Conservation (phyloP, 1,284 basidiomycete genomes). For the Thecaphora thlaspeos region DNA sequence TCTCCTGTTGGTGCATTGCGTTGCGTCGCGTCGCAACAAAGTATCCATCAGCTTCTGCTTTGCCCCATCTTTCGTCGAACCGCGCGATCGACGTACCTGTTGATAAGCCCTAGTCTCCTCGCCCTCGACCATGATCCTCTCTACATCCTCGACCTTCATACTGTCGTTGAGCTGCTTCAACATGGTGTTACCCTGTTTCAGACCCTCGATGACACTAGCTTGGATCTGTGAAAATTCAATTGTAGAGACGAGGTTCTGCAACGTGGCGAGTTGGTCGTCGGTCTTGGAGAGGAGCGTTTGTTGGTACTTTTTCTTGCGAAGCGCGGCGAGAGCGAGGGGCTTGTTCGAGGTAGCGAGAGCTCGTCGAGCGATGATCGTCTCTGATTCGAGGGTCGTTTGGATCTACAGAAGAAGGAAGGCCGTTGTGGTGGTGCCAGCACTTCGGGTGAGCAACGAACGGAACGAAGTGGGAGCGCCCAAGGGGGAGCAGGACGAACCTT, state of each 20-base stretch:
- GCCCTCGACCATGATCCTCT: slow-evolving; percentile 86
- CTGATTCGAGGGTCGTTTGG: slow-evolving; percentile 78
- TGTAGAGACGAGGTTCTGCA: slow-evolving; percentile 87
- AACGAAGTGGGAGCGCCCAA: slow-evolving; percentile 1
- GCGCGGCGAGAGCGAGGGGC: slow-evolving; percentile 78
- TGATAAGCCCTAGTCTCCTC: slow-evolving; percentile 90
- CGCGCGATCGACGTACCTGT: slow-evolving; percentile 61
- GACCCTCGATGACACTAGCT: slow-evolving; percentile 83
- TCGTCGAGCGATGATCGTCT: slow-evolving; percentile 82
- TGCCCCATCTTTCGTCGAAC: neutral
- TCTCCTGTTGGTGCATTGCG: too few species aligned
- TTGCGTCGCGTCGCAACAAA: too few species aligned
- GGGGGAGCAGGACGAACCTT: slow-evolving; percentile 64
- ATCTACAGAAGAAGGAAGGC: slow-evolving; percentile 64
- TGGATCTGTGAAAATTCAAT: slow-evolving; percentile 96
- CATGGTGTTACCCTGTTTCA: slow-evolving; percentile 89
- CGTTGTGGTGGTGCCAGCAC: too few species aligned
- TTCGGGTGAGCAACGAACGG: too few species aligned
- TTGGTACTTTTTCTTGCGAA: slow-evolving; percentile 89
- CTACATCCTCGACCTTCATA: slow-evolving; percentile 87
- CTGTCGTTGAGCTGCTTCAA: slow-evolving; percentile 90
- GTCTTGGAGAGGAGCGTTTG: slow-evolving; percentile 82
- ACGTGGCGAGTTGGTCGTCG: slow-evolving; percentile 80
- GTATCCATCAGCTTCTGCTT: too few species aligned
- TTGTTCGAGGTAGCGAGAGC: slow-evolving; percentile 79